Conservation (phyloP, 129 eudicot species). For the Scalesia atractyloides region DNA sequence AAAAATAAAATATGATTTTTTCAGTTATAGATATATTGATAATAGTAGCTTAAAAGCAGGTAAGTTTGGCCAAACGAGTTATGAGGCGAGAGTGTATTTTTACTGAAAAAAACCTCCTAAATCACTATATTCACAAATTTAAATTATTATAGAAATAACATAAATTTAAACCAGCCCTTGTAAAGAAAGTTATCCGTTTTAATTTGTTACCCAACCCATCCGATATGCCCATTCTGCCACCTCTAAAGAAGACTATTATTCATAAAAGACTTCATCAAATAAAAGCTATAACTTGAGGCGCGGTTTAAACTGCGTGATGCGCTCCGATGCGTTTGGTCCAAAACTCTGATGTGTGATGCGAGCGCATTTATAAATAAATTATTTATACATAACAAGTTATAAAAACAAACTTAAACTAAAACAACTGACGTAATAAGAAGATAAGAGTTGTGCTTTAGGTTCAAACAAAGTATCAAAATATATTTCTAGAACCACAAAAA, state of each 20-base stretch:
- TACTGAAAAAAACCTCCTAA: neutral
- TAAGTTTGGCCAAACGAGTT: neutral
- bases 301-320: neutral
- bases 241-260: neutral
- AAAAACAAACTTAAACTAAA: no score
- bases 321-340: no score
- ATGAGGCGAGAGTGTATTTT: neutral
- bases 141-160: neutral
- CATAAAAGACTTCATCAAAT: neutral
- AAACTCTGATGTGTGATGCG: no score
- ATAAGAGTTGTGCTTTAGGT: no score
- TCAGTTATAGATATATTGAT: no score
- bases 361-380: no score
- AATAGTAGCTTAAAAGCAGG: neutral
- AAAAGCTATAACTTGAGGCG: neutral
- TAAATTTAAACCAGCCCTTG: neutral
- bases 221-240: conserved; percentile 2
- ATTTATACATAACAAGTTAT: no score
- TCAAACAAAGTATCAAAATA: no score
- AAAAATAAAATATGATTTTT: neutral
- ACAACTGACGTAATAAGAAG: no score
- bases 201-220: neutral
- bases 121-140: neutral
- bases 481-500: no score
- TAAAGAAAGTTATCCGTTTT: neutral